Base-by-base conservation (phyloP, 2,329 filamentous ascomycete species). In the Aspergillus fijiensis region DNA sequence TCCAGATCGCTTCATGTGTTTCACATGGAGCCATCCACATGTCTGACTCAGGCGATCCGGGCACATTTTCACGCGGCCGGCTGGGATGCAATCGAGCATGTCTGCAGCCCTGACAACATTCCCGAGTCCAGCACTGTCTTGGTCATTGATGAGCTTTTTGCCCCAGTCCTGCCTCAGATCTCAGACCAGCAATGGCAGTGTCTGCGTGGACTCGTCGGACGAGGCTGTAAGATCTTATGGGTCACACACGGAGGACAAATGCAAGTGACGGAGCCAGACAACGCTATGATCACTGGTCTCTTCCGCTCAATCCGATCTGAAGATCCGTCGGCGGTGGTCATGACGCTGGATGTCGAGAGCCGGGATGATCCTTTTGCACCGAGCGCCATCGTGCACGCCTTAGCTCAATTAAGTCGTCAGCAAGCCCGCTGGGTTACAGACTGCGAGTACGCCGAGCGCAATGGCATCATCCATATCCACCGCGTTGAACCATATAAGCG, bases 371-470 rank as follows among this genome's bases (percentile, higher is more conserved):
- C 51, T 3, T 21, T 19, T 16, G 31, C 58, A 23, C 12, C 31
- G 5, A n/a, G n/a, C 5, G 33, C 48, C 16, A 39, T 55, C 27
- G 16, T 49, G n/a, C 27, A 33, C 3, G 35, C 50, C 7, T 12
- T 62, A 21, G 11, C 42, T 2, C 50, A 54, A 12, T 35, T 60
- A 1, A 29, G 39, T 29, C 21, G 49, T 27, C 57, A 42, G 3
- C 23, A 54, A 14, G 27, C 49, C 29, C 51, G 29, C 14, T 45
- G 48, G 33, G 4, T 31, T 3, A 51, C 29, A 60, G 65, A 66
- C 35, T 59, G 58, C 42, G 64, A 66, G 25, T 64, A 56, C 35
- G 60, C 57, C 4, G 64, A 64, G 50, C 33, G 60, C 10, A 35
- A 53, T 31, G 64, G 64, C 9, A 19, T 60, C 5, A 21, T 64